These are phyloP conservation scores for Arthrobotrys sphaeroides DNA, from an alignment of 2,329 filamentous ascomycete species.

Conservation along the genomic window DNA sequence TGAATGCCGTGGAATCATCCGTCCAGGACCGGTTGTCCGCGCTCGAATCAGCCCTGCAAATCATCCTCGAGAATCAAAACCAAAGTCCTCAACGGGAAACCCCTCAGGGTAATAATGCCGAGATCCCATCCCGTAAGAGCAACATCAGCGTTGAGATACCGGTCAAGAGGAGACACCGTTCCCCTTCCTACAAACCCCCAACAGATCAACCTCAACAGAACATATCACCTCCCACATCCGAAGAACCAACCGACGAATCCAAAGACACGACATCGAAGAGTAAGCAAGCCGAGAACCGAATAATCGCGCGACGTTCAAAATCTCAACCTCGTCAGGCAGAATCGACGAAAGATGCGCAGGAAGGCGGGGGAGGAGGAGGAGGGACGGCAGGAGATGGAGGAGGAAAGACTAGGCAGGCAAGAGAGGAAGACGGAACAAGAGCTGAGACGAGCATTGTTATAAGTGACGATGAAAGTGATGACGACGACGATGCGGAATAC, in stretches of 20 bases:
- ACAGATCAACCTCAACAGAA: constrained; percentile 13
- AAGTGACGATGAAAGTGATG: constrained; percentile 27
- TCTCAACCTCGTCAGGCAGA: constrained; percentile 52
- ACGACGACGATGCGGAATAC: constrained; percentile 10
- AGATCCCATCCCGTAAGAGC: constrained; percentile 11
- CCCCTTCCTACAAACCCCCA: background rate
- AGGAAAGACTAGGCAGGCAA: background rate
- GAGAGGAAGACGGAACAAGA: background rate
- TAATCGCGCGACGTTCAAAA: background rate
- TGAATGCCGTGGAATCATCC: constrained; percentile 25
- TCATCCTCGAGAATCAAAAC: constrained; percentile 28
- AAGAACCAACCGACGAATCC: constrained; percentile 19
- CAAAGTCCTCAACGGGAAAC: constrained; percentile 1
- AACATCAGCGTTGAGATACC: constrained; percentile 38
- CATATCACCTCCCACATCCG: constrained; percentile 41
- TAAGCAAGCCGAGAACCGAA: background rate
- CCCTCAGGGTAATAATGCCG: background rate
- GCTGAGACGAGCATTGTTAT: constrained; percentile 28
- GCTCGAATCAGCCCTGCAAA: constrained; percentile 34
- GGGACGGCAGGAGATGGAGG: constrained; percentile 5
- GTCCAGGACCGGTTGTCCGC: constrained; percentile 20
- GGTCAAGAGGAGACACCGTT: constrained; percentile 3
- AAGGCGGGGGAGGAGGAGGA: background rate
- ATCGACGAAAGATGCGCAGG: background rate
- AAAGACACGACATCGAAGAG: constrained; percentile 8